Evolutionary conservation across 768 basidiomycete genomes (phyloP), one percentile per base, ranked within the genome.

Genomic region (Pluteus cervinus): DNA sequence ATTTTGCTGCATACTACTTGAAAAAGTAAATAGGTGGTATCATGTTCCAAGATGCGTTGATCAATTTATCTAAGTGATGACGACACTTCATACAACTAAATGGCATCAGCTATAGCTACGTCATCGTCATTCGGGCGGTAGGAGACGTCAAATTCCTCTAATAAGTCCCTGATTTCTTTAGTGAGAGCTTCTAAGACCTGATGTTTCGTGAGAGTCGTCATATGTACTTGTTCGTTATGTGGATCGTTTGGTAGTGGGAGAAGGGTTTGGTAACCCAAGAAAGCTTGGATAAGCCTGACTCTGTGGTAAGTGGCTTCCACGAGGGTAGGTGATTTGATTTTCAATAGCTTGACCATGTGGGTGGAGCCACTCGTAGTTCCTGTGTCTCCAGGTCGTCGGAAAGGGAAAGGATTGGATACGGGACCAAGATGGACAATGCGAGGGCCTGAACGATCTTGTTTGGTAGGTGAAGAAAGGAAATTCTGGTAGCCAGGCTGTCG

Each of bases 401-500:
- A 45, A 8, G 61, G 57, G 7, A 57, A 51, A 24, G 61, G 56
- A 12, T 62, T 53, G 12, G 66, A 63, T 7, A 71, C 61, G 1
- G 78, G 75, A 2, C 79, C 79, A 4, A 83, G 67, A 49, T 81
- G 81, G 2, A 80, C 60, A 42, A 83, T 81, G 39, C 63, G 69
- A 2, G 71, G 68, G 1, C 65, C 66, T 8, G 46, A 52, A 20
- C 56, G 42, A n/a, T 51, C 48, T 8, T 47, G 45, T 8, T 55
- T 53, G 4, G 44, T 47, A 21, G 55, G 40, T 2, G 63, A 58
- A 1, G 55, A 52, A 7, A 60, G 52, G 36, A 59, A 58, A 43
- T 62, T 61, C 2, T 29, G 40, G 20, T 41, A 36, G 10, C 61
- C 63, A 16, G 59, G 50, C 25, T 55, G 46, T 24, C 55, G 41